A percentile compares a stretch with the other conserved stretches of the same genome.
phyloP scores from a whole-genome alignment of 2,329 filamentous ascomycete species.

The Aspergillus clavatus region DNA sequence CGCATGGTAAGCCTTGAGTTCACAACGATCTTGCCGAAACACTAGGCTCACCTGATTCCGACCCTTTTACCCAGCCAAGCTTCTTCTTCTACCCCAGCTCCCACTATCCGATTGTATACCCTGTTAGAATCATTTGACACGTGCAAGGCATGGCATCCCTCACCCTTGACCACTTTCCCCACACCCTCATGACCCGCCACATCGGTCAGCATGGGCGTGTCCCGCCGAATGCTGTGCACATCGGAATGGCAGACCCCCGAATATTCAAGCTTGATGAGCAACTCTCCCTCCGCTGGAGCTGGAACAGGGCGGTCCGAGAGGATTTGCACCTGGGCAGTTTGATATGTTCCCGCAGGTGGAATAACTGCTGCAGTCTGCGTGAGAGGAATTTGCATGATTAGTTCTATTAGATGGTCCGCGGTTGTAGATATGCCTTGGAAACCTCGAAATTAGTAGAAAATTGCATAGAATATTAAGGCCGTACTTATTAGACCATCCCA shows the following conservation, averaged over 20 bases:
- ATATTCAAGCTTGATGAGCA: conserved; percentile 46
- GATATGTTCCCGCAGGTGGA: conserved; percentile 18
- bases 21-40: not conserved
- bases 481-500: not conserved
- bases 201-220: conserved; percentile 41
- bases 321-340: conserved; percentile 21
- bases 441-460: no score
- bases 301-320: conserved; percentile 30
- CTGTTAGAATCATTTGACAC: not conserved
- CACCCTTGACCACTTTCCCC: conserved; percentile 38
- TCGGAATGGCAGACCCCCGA: conserved; percentile 48
- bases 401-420: not conserved
- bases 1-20: conserved; percentile 14
- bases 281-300: conserved; percentile 34
- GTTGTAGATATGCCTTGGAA: not conserved
- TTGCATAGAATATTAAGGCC: no score
- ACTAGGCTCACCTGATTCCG: conserved; percentile 27
- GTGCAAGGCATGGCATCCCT: not conserved
- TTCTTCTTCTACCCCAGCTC: conserved; percentile 21
- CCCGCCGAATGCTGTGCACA: conserved; percentile 42
- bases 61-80: conserved; percentile 29
- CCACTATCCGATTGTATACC: conserved; percentile 18
- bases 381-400: conserved; percentile 17
- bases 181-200: conserved; percentile 47
- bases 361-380: conserved; percentile 31